Evolutionary conservation across 257 asterid genomes (phyloP), one percentile per base, ranked within the genome.

Genomic region (Sherardia arvensis): DNA sequence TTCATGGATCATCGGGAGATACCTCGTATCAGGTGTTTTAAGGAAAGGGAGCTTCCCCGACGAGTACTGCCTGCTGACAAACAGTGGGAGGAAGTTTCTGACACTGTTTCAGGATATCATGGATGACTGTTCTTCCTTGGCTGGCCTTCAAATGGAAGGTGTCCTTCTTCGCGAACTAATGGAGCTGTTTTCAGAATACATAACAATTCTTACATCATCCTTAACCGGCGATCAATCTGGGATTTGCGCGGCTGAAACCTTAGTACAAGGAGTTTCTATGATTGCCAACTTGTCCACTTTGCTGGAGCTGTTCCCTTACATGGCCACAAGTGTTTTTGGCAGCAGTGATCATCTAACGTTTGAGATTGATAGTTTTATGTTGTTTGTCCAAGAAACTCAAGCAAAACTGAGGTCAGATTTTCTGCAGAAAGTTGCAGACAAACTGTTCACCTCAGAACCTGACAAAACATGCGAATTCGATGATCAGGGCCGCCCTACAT

Each of bases 31-130:
- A 5, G 86, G 95, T 62, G 79, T 86, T 64, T 63, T 86, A 76
- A 71, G 58, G 10, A 83, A 76, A 53, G 76, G 69, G 64, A 76
- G 58, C 54, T 30, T 48, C 34, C 55, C n/a, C 38, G 61, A 62
- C 0, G 89, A 84, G 15, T 83, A 79, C 62, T 76, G 83, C 66
- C 75, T 79, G 65, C 94, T 89, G 38, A 69, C 93, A 8, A 76
- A 71, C 77, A 89, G 96, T 62, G 95, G 93, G 64, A 73, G 89
- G 63, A 89, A 89, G 64, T 80, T 89, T 59, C 64, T 84, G 26
- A 86, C 86, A 14, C 61, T 89, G n/a, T 74, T 80, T 64, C 96
- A 86, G 96, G 77, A 80, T 9, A 47, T 80, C 66, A 68, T 69
- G 8, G 83, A 76, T 66, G 91, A 84, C 15, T 28, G 79, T 47